These are phyloP conservation scores for Elsinoe arachidis DNA, from an alignment of 2,329 filamentous ascomycete species.

Conservation along the genomic window DNA sequence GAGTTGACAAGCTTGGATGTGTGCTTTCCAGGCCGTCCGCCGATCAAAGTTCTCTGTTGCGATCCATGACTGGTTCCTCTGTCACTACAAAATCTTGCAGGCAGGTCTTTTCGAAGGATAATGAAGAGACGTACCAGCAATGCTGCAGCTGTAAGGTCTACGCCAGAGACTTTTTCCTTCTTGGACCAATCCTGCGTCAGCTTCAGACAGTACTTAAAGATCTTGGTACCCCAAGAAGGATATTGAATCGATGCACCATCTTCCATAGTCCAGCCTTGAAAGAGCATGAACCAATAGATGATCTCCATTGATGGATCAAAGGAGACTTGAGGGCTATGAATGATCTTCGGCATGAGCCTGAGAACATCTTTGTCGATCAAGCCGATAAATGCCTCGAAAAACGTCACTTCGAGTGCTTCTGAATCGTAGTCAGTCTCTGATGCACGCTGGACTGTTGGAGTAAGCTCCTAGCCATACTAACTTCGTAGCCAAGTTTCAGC, in stretches of 20 bases:
- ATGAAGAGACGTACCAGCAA: background rate
- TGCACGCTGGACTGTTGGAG: background rate
- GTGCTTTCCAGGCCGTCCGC: background rate
- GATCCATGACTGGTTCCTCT: background rate
- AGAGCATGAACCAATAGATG: constrained; percentile 10
- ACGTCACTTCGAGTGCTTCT: background rate
- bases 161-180: background rate
- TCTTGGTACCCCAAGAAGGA: background rate
- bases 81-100: background rate
- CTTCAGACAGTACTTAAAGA: constrained; percentile 6
- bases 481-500: constrained; percentile 1
- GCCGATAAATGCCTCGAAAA: constrained; percentile 3
- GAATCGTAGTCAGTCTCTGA: background rate
- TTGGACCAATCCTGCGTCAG: constrained; percentile 4
- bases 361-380: background rate
- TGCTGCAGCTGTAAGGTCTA: constrained; percentile 5
- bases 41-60: constrained; percentile 4
- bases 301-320: constrained; percentile 5
- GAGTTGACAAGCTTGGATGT: constrained; percentile 5
- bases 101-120: background rate
- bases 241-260: background rate
- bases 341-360: constrained; percentile 1
- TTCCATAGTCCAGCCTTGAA: constrained; percentile 6
- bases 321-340: constrained; percentile 6
- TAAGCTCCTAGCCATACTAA: background rate